Percentiles rank a stretch among this genome's conserved stretches.
Conservation (phyloP, 2,329 filamentous ascomycete genomes). For the Sclerotinia minor region DNA sequence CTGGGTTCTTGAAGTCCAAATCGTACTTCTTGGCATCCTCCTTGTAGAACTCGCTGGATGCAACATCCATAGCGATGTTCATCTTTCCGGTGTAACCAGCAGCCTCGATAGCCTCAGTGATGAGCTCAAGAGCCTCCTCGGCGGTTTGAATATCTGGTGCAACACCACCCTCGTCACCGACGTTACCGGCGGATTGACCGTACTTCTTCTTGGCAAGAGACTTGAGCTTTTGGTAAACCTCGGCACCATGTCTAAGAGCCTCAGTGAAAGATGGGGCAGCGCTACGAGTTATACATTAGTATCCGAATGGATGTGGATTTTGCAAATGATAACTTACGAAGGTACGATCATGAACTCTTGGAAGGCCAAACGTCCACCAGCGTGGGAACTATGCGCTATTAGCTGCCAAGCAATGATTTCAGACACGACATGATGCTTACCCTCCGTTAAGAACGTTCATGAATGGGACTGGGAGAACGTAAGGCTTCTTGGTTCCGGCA, state of each 20-base stretch:
- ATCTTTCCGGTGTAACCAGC: conserved; percentile 95
- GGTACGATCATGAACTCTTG: conserved; percentile 97
- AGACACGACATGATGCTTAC: conserved; percentile 32
- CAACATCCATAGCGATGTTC: conserved; percentile 99
- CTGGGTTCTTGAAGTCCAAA: conserved; percentile 99
- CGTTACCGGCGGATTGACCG: conserved; percentile 97
- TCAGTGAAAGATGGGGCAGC: conserved; percentile 89
- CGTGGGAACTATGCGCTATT: conserved; percentile 70
- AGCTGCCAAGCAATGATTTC: conserved; percentile 23
- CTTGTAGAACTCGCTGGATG: conserved; percentile 99
- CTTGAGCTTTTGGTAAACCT: conserved; percentile 99
- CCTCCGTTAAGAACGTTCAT: conserved; percentile 88
- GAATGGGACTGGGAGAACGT: conserved; percentile 86
- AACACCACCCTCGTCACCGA: conserved; percentile 99
- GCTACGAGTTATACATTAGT: conserved; percentile 45
- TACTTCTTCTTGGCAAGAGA: conserved; percentile 98
- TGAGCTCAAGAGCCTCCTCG: conserved; percentile 95
- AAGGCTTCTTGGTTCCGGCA: conserved; percentile 87
- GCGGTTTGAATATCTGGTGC: conserved; percentile 97
- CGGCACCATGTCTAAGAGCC: conserved; percentile 91
- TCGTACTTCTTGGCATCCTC: conserved; percentile 98
- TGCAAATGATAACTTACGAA: conserved; percentile 53
- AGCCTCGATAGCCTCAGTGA: conserved; percentile 89
- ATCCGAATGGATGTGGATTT: conserved; percentile 18
- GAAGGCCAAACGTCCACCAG: conserved; percentile 92